Evolutionary conservation across 192 early-diverging fungal species (phyloP).

Genomic region (Rhizoclosmatium globosum): DNA sequence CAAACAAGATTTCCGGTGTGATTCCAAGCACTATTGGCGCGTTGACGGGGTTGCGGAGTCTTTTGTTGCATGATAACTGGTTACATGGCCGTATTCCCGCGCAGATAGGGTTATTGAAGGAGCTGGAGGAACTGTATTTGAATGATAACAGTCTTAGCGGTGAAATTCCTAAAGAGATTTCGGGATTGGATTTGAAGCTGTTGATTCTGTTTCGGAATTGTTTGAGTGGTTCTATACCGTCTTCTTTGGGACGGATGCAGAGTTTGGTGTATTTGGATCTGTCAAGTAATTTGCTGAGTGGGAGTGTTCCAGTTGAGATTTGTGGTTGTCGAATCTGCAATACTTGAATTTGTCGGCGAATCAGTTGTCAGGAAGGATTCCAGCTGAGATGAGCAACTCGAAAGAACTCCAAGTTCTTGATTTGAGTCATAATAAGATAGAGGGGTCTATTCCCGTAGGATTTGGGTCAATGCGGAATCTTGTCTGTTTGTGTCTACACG

Average conservation of each 20-base stretch:
- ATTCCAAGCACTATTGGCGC: conserved; percentile 10
- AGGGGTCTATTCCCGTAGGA: not conserved
- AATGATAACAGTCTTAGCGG: conserved; percentile 30
- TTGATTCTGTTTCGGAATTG: conserved; percentile 7
- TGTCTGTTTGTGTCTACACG: not conserved
- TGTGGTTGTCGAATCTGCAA: not conserved
- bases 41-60: not conserved
- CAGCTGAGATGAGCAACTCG: not conserved
- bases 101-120: conserved; percentile 13
- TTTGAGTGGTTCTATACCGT: conserved; percentile 18
- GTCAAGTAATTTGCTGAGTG: not conserved
- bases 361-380: not conserved
- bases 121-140: conserved; percentile 28
- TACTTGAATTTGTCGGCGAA: not conserved
- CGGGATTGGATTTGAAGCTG: not conserved
- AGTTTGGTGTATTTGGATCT: not conserved
- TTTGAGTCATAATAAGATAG: not conserved
- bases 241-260: not conserved
- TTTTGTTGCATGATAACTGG: conserved; percentile 5
- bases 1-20: conserved; percentile 15
- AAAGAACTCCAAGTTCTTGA: not conserved
- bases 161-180: conserved; percentile 12
- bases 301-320: conserved; percentile 1
- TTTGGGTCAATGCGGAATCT: not conserved
- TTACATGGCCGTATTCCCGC: conserved; percentile 26